Conservation (phyloP, 2,329 filamentous ascomycete genomes). For the Tolypocladium endophyticum region DNA sequence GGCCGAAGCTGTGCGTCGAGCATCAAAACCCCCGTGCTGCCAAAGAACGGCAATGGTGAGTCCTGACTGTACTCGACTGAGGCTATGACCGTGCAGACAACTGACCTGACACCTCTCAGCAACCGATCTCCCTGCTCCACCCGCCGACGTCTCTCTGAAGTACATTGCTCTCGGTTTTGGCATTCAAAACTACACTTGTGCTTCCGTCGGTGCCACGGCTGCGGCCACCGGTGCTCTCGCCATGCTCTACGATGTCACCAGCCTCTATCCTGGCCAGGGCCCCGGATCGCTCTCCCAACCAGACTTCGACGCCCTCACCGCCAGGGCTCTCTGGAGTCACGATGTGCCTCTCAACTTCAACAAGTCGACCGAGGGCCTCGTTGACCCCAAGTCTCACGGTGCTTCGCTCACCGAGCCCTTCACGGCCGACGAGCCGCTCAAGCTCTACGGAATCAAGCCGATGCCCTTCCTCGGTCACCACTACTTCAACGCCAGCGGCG, state of each 20-base stretch:
- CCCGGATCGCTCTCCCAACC: constrained; percentile 23
- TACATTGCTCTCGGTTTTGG: constrained; percentile 52
- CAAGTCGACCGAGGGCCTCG: constrained; percentile 12
- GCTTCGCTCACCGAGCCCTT: constrained; percentile 37
- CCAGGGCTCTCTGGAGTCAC: constrained; percentile 27
- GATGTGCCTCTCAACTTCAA: constrained; percentile 38
- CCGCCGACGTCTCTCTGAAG: constrained; percentile 30
- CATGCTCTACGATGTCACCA: constrained; percentile 46
- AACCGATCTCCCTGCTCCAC: constrained; percentile 32
- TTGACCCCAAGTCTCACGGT: constrained; percentile 21
- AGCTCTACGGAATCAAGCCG: constrained; percentile 24
- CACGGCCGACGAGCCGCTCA: constrained; percentile 23
- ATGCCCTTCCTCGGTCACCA: constrained; percentile 50
- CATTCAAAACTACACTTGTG: constrained; percentile 60
- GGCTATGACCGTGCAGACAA: not conserved
- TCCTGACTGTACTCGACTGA: constrained; percentile 1
- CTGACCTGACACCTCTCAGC: constrained; percentile 16
- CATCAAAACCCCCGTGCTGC: constrained; percentile 18
- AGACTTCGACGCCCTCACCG: constrained; percentile 29
- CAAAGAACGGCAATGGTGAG: constrained; percentile 27
- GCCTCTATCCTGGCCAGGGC: constrained; percentile 36
- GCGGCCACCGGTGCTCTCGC: constrained; percentile 44
- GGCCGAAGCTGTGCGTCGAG: not conserved
- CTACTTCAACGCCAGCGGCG: constrained; percentile 46
- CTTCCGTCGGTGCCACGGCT: constrained; percentile 20